phyloP scores from a whole-genome alignment of 2,329 filamentous ascomycete genomes.

The Gyromitra esculenta region DNA sequence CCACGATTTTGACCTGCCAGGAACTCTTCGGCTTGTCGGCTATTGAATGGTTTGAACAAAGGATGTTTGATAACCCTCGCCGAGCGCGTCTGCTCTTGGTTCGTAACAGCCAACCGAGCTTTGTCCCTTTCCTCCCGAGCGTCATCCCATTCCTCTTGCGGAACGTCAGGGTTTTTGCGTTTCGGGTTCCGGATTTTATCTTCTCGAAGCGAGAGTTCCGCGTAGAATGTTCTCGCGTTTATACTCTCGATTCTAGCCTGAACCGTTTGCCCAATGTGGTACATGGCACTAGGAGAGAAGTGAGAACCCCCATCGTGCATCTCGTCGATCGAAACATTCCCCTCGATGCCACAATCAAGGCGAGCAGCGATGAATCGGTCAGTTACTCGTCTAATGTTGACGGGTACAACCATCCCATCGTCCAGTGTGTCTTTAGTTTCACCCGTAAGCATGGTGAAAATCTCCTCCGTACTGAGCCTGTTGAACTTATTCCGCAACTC shows the following conservation, averaged over 20 bases:
- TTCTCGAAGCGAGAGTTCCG: slow-evolving; percentile 85
- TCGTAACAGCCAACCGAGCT: slow-evolving; percentile 85
- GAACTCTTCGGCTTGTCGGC: slow-evolving; percentile 90
- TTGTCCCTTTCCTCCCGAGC: slow-evolving; percentile 81
- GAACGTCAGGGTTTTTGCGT: slow-evolving; percentile 74
- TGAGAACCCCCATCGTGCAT: slow-evolving; percentile 77
- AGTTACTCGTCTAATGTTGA: slow-evolving; percentile 86
- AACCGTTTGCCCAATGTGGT: slow-evolving; percentile 81
- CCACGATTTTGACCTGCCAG: slow-evolving; percentile 85
- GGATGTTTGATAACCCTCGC: slow-evolving; percentile 98
- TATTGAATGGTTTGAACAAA: slow-evolving; percentile 92
- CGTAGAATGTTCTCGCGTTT: slow-evolving; percentile 84
- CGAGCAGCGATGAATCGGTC: slow-evolving; percentile 93
- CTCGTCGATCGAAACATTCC: slow-evolving; percentile 82
- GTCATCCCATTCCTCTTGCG: slow-evolving; percentile 86
- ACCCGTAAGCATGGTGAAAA: slow-evolving; percentile 96
- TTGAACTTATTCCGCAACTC: slow-evolving; percentile 86
- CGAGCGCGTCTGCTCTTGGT: slow-evolving; percentile 82
- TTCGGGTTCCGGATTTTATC: slow-evolving; percentile 79
- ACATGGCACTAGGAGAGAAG: slow-evolving; percentile 69
- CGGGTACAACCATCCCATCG: slow-evolving; percentile 91
- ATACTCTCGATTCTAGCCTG: slow-evolving; percentile 88
- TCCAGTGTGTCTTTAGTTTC: slow-evolving; percentile 85
- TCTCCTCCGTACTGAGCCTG: slow-evolving; percentile 75
- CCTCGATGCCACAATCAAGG: slow-evolving; percentile 93